These are phyloP conservation scores for Dioscorea zingiberensis DNA, from an alignment of 106 monocot species.

Conservation along the genomic window DNA sequence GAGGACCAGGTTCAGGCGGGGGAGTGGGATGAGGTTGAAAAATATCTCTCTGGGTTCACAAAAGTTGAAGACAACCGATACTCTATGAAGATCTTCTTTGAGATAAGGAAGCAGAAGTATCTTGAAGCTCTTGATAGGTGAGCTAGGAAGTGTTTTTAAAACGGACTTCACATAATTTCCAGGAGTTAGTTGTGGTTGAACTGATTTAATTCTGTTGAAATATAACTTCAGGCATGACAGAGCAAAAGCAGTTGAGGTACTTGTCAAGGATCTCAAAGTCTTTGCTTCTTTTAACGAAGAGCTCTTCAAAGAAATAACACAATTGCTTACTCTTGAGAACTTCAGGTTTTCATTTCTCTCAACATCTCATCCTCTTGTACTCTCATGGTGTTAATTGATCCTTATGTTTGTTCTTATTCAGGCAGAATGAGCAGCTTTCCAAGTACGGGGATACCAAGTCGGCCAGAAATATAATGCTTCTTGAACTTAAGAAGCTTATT, in stretches of 20 bases:
- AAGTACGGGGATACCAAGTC: constrained; percentile 33
- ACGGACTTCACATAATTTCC: background rate
- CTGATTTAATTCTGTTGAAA: background rate
- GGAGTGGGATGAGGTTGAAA: constrained; percentile 32
- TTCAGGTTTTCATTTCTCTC: constrained; percentile 18
- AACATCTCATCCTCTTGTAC: background rate
- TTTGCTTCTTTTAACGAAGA: constrained; percentile 30
- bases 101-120: constrained; percentile 40
- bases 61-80: constrained; percentile 38
- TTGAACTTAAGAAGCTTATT: constrained; percentile 34
- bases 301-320: constrained; percentile 29
- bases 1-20: constrained; percentile 20
- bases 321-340: constrained; percentile 25
- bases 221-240: constrained; percentile 20
- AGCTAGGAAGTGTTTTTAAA: too few species aligned
- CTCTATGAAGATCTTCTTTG: constrained; percentile 39
- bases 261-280: constrained; percentile 31
- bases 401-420: background rate
- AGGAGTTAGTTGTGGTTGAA: background rate
- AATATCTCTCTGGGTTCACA: constrained; percentile 38
- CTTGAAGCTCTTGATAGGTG: constrained; percentile 37
- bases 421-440: constrained; percentile 30
- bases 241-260: constrained; percentile 25
- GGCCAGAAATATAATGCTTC: constrained; percentile 22
- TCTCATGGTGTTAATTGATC: background rate